Evolutionary conservation across 345 rosid genomes (phyloP), one percentile per base, ranked within the genome.

Genomic region (Gynandropsis gynandra): DNA sequence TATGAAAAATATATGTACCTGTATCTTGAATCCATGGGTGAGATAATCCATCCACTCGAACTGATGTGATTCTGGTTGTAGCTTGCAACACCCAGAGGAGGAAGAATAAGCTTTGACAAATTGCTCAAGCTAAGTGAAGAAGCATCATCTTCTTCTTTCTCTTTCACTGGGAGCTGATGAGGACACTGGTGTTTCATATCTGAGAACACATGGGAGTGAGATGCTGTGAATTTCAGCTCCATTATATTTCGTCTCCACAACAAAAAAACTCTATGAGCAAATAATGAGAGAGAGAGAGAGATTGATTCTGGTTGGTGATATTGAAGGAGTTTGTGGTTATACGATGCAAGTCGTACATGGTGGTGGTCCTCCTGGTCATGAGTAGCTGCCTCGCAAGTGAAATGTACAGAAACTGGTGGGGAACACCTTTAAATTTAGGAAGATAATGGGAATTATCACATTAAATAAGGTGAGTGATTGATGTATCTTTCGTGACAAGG

Each of bases 21-120:
- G 75, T 81, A 90, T 83, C 78, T 76, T 35, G 98, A 81, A 59
- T 83, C 73, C 96, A 87, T 70, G 4, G 95, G 95, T 37, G 89
- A 77, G 58, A 73, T 73, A 63, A 87, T 57, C 89, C 89, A 64
- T 59, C 83, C 80, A 57, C 48, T 71, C 16, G 87, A 66, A 29
- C 38, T 54, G 5, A 46, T 41, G 42, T 62, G 70, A 34, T 66
- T 76, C 56, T 80, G 89, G 70, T 67, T 80, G 16, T 50, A 58
- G 71, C 74, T 66, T 0, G 96, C 76, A 56, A 64, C 74, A 31
- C 98, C 98, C 16, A 90, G 59, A 1, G 98, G 98, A 9, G 96
- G 98, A 49, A 90, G 88, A 62, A 87, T 84, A 47, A 90, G 64
- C 71, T 87, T 90, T 14, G 95, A 81, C 15, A 84, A 64, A 64